Evolutionary conservation across 2,329 filamentous ascomycete species (phyloP), one percentile per base, ranked within the genome.

Genomic region (Neofusicoccum laricinum): DNA sequence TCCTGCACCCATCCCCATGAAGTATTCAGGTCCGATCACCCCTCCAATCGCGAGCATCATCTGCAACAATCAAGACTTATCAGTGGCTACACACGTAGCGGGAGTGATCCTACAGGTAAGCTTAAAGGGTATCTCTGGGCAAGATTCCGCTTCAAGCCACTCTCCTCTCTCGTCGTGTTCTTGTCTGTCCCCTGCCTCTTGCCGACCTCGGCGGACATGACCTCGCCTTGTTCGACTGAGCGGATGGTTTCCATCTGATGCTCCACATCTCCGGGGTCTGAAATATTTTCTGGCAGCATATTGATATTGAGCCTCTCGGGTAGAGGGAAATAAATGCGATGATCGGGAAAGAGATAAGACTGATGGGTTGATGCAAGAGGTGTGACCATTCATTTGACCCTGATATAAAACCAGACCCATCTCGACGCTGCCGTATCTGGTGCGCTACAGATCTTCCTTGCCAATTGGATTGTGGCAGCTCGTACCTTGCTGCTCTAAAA

Each of bases 1-100:
- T 7, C 46, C 46, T 21, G 17, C 5, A 4, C 46, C 46, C 46
- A 49, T 49, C 2, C 46, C 46, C 1, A 49, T 21, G 11, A 32
- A 49, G 46, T 49, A 49, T 7, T 21, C 46, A 7, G 46, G 21
- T 1, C 46, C 46, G 12, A 49, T 49, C 21, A 49, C 46, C 1
- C 46, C 46, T 34, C 46, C 46, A 12, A 34, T 49, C 8, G 46
- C 46, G 30, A 49, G 46, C 46, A 32, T 32, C 46, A 49, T 49
- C 46, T 49, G 10, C 12, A 21, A 8, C 12, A 49, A 7, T 14
- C 3, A 11, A 5, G 21, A 14, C 0, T 14, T 12, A 2, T 32
- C 15, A 49, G 21, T 1, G 6, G 14, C 21, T 7, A 12, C 2
- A 10, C 25, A 11, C 17, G 19, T 7, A 25, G 10, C 12, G 2